Base-by-base conservation (phyloP, 2,329 filamentous ascomycete genomes). In the Neopestalotiopsis clavispora region DNA sequence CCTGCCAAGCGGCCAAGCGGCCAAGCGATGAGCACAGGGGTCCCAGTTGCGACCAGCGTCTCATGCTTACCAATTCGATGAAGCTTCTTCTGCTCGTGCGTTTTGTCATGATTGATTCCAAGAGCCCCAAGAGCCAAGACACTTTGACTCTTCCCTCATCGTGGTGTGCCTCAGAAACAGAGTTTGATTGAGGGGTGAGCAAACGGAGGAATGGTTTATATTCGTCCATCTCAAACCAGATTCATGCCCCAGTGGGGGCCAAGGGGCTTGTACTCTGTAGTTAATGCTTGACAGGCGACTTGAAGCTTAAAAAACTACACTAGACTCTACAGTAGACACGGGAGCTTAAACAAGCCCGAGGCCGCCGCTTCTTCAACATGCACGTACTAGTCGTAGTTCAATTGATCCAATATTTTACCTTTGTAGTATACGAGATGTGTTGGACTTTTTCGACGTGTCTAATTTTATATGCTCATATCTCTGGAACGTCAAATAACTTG, bases 1-100 rank as follows among this genome's bases (percentile, higher is more conserved):
- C 59, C 59, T 62, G 59, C 59, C 59, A 62, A 62, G 59, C 23
- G 57, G 57, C 59, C 59, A 62, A 62, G 59, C 10, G 28, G 57
- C 59, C 59, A 62, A 38, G 30, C 59, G 32, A 52, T 52, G 45
- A 52, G 45, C 45, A 9, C 45, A 52, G 45, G 45, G 45, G 28
- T 34, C 30, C 23, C 14, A 17, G 30, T 10, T 62, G 28, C 28
- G 34, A 17, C 30, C 32, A 34, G 57, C 30, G 57, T 59, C 32
- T 40, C 59, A 62, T 34, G 34, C 59, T 62, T 34, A 42, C 59
- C 34, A 62, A 62, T 59, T 34, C 17, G 45, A 52, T 17, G 20
- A 52, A 52, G 45, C 45, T 52, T 52, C n/a, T 28, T 28, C 9
- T 9, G 45, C 17, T 10, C 45, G 45, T 52, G 45, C 20, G 45